Evolutionary conservation across 1,284 basidiomycete species (phyloP).

Genomic region (Trametes sp.): DNA sequence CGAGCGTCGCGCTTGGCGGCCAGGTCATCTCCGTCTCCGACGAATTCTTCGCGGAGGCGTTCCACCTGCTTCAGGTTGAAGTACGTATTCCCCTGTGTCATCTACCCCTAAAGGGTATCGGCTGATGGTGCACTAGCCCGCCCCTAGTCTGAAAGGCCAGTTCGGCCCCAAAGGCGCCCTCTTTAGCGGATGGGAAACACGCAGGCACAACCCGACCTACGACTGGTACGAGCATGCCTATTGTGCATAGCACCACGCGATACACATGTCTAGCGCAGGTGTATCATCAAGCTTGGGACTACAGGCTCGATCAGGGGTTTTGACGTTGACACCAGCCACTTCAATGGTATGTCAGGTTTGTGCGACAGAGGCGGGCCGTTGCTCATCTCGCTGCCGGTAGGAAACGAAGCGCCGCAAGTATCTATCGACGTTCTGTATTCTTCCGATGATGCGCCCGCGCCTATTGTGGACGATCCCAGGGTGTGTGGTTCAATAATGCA

Average conservation of each 20-base stretch:
- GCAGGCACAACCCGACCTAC: constrained; percentile 87
- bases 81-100: constrained; percentile 48
- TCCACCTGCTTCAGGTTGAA: constrained; percentile 84
- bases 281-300: constrained; percentile 89
- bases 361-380: not conserved
- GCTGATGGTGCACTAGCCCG: constrained; percentile 58
- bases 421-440: constrained; percentile 74
- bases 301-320: constrained; percentile 84
- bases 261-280: constrained; percentile 59
- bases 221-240: constrained; percentile 76
- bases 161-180: constrained; percentile 97
- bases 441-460: constrained; percentile 48
- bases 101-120: not conserved
- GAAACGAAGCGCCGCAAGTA: constrained; percentile 90
- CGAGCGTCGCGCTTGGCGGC: constrained; percentile 87
- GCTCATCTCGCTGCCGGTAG: constrained; percentile 44
- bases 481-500: constrained; percentile 48
- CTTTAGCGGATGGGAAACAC: constrained; percentile 94
- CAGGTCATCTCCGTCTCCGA: constrained; percentile 84
- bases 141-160: constrained; percentile 87
- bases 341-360: constrained; percentile 65
- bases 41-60: constrained; percentile 94
- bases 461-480: constrained; percentile 54
- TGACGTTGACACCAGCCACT: constrained; percentile 96
- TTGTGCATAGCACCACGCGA: not conserved